Evolutionary conservation across 1,284 basidiomycete genomes (phyloP).

Genomic region (Trichosporon faecale): DNA sequence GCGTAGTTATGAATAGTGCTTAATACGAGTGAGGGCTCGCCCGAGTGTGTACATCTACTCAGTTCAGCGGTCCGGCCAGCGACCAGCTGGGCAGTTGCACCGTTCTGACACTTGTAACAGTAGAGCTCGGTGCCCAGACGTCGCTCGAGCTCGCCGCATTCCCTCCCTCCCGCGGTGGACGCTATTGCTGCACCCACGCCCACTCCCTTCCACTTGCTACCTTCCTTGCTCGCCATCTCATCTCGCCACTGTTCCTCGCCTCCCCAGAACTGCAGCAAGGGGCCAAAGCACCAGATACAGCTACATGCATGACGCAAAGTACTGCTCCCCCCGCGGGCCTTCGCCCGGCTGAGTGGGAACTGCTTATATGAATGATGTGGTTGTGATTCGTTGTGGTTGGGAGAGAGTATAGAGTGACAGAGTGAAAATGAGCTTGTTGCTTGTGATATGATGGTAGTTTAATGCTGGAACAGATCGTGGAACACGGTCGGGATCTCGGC

Average conservation of each 20-base stretch:
- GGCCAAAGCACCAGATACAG: background rate
- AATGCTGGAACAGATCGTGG: constrained; percentile 49
- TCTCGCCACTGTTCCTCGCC: background rate
- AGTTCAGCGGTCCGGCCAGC: too few relatives aligned
- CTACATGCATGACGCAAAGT: constrained; percentile 2
- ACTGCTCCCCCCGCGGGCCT: background rate
- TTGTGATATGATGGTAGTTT: background rate
- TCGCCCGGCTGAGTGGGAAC: too few relatives aligned
- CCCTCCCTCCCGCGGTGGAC: too few relatives aligned
- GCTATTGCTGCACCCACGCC: too few relatives aligned
- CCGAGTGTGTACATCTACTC: too few relatives aligned
- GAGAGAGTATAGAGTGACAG: background rate
- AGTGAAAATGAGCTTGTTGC: background rate
- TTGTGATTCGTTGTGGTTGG: background rate
- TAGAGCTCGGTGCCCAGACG: too few relatives aligned
- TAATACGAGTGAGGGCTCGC: background rate
- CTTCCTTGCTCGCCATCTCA: too few relatives aligned
- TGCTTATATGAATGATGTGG: too few relatives aligned
- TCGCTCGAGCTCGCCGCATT: too few relatives aligned
- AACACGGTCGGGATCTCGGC: constrained; percentile 49
- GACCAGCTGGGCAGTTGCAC: too few relatives aligned
- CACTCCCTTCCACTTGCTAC: too few relatives aligned
- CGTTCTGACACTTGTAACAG: too few relatives aligned
- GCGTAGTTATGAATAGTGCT: background rate
- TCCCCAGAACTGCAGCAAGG: background rate